phyloP scores from a whole-genome alignment of 805 yeast genomes.

The Monosporozyma aerobia region DNA sequence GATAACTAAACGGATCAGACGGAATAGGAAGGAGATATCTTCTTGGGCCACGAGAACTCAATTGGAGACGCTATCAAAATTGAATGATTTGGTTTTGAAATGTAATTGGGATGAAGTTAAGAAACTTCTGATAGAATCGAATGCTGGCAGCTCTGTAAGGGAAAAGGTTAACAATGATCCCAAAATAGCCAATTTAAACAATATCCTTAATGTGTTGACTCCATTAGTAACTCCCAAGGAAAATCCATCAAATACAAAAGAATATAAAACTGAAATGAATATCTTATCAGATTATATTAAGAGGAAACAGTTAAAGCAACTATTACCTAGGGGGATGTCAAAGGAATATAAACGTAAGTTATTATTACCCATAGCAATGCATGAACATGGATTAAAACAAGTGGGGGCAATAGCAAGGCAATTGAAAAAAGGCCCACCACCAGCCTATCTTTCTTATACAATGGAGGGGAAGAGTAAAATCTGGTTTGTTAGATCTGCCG shows the following conservation, averaged over 20 bases:
- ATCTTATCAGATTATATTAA: constrained; percentile 14
- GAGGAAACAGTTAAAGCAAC: constrained; percentile 7
- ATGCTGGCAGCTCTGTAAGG: not conserved
- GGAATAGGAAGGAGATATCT: constrained; percentile 19
- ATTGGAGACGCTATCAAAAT: constrained; percentile 8
- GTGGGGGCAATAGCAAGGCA: constrained; percentile 13
- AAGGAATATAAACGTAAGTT: constrained; percentile 11
- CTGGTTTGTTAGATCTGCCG: constrained; percentile 26
- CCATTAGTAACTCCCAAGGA: not conserved
- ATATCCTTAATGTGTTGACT: not conserved
- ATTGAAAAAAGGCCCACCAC: constrained; percentile 23
- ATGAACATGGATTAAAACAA: constrained; percentile 12
- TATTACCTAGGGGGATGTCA: constrained; percentile 12
- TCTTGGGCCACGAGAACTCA: constrained; percentile 18
- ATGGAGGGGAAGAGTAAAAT: constrained; percentile 19
- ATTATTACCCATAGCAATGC: constrained; percentile 23
- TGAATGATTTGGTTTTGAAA: constrained; percentile 10
- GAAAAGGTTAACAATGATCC: not conserved
- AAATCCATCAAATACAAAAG: not conserved
- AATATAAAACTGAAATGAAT: constrained; percentile 5
- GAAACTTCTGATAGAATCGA: not conserved
- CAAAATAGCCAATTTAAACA: not conserved
- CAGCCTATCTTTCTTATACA: constrained; percentile 15
- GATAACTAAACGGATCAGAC: constrained; percentile 5
- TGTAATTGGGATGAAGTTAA: constrained; percentile 1